Evolutionary conservation across 225 moss, liverwort and hornwort species (phyloP).

Genomic region (Neckera pumila): DNA sequence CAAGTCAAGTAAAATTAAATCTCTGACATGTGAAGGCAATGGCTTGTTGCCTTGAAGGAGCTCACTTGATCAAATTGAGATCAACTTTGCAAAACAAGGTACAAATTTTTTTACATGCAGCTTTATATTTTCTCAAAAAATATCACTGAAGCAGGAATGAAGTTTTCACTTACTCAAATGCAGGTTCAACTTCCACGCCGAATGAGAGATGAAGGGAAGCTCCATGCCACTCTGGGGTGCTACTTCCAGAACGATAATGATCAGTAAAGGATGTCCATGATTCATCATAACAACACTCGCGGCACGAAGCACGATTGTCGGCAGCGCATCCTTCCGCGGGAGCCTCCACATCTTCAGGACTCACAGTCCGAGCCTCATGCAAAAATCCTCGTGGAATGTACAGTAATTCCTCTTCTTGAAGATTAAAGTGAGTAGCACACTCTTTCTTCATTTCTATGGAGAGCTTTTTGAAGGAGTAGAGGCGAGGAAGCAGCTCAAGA

Average conservation of each 20-base stretch:
- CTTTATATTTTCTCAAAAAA: background rate
- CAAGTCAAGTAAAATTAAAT: background rate
- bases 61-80: background rate
- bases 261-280: background rate
- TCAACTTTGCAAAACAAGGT: background rate
- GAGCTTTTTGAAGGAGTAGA: slow-evolving; percentile 34
- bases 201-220: slow-evolving; percentile 74
- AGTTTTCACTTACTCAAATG: slow-evolving; percentile 62
- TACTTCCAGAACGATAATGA: background rate
- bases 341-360: background rate
- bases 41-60: background rate
- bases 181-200: slow-evolving; percentile 77
- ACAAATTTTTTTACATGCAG: background rate
- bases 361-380: slow-evolving; percentile 51
- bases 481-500: slow-evolving; percentile 47
- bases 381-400: slow-evolving; percentile 81
- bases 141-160: background rate
- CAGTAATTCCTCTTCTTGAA: slow-evolving; percentile 41
- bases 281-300: background rate
- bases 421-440: slow-evolving; percentile 4
- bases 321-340: background rate
- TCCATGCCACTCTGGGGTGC: slow-evolving; percentile 3
- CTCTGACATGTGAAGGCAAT: background rate
- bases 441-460: background rate
- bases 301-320: background rate